These are phyloP conservation scores for Phytophthora idaei DNA, from an alignment of 352 stramenopile genomes.

Conservation along the genomic window DNA sequence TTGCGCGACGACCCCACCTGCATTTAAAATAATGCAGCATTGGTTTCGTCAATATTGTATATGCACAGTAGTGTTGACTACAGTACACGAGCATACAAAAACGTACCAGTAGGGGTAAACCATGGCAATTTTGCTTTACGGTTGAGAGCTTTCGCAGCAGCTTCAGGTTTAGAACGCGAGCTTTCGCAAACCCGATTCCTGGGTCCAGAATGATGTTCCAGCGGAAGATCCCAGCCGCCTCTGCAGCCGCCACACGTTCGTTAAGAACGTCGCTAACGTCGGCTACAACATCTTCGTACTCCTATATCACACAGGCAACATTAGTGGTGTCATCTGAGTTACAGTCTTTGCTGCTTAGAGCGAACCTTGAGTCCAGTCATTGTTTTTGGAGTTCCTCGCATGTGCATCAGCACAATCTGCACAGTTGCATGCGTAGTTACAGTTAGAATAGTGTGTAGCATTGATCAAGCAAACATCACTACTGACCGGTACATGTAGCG, in stretches of 20 bases:
- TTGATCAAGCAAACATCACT: neutral
- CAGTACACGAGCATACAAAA: neutral
- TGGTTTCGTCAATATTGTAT: neutral
- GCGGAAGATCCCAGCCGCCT: conserved; percentile 85
- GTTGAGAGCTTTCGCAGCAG: conserved; percentile 84
- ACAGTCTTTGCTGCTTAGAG: neutral
- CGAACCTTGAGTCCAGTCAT: conserved; percentile 91
- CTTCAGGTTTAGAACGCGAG: conserved; percentile 89
- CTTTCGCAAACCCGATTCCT: conserved; percentile 98
- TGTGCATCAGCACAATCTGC: conserved; percentile 97
- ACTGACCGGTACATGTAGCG: conserved; percentile 81
- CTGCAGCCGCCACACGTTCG: conserved; percentile 72
- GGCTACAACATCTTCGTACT: conserved; percentile 91
- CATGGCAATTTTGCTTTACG: conserved; percentile 53
- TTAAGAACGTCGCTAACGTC: conserved; percentile 89
- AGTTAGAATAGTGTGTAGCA: neutral
- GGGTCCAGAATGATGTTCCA: conserved; percentile 97
- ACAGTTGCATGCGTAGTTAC: neutral
- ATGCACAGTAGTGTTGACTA: neutral
- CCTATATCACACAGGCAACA: conserved; percentile 30
- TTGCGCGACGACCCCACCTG: conserved; percentile 95
- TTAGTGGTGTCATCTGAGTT: neutral
- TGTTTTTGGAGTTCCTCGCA: conserved; percentile 95
- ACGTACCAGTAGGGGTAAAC: conserved; percentile 62
- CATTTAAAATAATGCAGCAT: neutral